Evolutionary conservation across 2,329 filamentous ascomycete species (phyloP).

Genomic region (Colletotrichum chrysophilum): DNA sequence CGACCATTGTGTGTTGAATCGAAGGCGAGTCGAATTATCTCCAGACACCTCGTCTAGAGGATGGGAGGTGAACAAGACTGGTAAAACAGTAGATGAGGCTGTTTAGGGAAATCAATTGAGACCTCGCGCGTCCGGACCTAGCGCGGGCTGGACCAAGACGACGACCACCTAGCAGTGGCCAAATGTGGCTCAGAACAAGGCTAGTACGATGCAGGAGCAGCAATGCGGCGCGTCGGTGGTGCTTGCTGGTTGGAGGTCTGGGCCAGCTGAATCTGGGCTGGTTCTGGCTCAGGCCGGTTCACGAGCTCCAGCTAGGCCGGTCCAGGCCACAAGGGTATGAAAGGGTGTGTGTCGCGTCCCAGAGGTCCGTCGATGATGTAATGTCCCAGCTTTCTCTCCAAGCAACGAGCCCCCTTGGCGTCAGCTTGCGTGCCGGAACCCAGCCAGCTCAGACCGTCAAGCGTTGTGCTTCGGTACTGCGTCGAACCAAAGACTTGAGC

Average conservation of each 20-base stretch:
- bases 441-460: neutral
- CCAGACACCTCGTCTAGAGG: neutral
- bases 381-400: neutral
- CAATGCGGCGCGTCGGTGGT: neutral
- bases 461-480: neutral
- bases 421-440: neutral
- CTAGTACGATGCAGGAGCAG: constrained; percentile 12
- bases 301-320: neutral
- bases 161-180: neutral
- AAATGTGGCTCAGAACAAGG: constrained; percentile 6
- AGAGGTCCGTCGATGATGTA: constrained; percentile 11
- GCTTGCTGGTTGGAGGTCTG: neutral
- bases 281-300: neutral
- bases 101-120: constrained; percentile 2
- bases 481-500: neutral
- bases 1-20: neutral
- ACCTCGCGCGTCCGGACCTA: constrained; percentile 5
- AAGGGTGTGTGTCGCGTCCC: neutral
- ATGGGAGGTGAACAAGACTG: neutral
- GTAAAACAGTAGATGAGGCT: neutral
- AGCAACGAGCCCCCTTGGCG: neutral
- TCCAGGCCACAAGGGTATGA: neutral
- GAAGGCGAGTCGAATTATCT: neutral
- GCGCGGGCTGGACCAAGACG: constrained; percentile 7
- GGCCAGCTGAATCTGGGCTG: neutral